Evolutionary conservation across 2,329 filamentous ascomycete genomes (phyloP).

Genomic region (Chrysoporthe deuterocubensis): DNA sequence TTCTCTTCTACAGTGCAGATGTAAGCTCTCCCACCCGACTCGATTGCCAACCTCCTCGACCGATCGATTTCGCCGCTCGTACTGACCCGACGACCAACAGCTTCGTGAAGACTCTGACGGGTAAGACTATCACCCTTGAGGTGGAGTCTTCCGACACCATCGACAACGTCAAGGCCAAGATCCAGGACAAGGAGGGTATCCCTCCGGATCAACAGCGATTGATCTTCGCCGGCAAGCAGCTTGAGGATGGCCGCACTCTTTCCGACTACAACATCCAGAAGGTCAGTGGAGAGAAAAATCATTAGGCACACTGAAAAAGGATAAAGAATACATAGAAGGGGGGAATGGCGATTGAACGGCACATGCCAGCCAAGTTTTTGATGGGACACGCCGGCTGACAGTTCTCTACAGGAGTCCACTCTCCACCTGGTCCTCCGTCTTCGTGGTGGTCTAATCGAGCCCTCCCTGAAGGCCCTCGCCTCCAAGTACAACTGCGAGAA

Average conservation of each 20-base stretch:
- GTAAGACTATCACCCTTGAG: slow-evolving; percentile 99
- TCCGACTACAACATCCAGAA: slow-evolving; percentile 99
- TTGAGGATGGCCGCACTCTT: slow-evolving; percentile 96
- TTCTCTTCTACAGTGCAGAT: slow-evolving; percentile 75
- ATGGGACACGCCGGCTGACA: slow-evolving; percentile 21
- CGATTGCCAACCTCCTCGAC: slow-evolving; percentile 29
- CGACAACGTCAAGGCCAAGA: slow-evolving; percentile 99
- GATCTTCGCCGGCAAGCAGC: slow-evolving; percentile 99
- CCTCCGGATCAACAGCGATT: slow-evolving; percentile 97
- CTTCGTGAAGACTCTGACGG: slow-evolving; percentile 99
- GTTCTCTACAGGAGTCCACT: slow-evolving; percentile 77
- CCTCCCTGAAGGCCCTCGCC: slow-evolving; percentile 96
- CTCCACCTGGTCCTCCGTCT: slow-evolving; percentile 98
- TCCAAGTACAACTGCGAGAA: slow-evolving; percentile 99
- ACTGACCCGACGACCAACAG: slow-evolving; percentile 51
- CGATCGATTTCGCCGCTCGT: slow-evolving; percentile 23
- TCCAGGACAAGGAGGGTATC: slow-evolving; percentile 99
- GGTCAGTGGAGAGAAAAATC: slow-evolving; percentile 56
- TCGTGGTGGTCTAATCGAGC: slow-evolving; percentile 99
- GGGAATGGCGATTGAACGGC: not conserved
- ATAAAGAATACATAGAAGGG: slow-evolving; percentile 19
- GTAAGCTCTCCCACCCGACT: slow-evolving; percentile 58
- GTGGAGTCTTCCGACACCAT: slow-evolving; percentile 99
- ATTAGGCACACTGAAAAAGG: not conserved
- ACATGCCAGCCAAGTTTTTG: not conserved